These are phyloP conservation scores for Wickerhamomyces ciferrii DNA, from an alignment of 805 yeast species.

Conservation along the genomic window DNA sequence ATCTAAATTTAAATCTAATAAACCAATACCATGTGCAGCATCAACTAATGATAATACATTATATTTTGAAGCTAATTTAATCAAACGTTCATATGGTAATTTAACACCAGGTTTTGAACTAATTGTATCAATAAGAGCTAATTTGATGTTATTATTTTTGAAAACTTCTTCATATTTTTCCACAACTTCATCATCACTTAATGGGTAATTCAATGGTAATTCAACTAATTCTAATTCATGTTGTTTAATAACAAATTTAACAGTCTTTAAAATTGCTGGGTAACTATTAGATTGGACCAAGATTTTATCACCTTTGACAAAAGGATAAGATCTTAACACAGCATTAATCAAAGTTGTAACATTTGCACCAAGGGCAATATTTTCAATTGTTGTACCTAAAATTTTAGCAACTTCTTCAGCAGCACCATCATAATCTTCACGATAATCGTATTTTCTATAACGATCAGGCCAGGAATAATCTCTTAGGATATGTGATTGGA, in stretches of 20 bases:
- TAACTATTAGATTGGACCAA: conserved; percentile 18
- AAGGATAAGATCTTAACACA: conserved; percentile 45
- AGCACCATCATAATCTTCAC: conserved; percentile 24
- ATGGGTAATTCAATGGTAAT: conserved; percentile 38
- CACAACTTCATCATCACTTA: conserved; percentile 35
- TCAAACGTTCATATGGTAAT: conserved; percentile 50
- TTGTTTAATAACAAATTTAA: conserved; percentile 17
- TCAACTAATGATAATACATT: conserved; percentile 54
- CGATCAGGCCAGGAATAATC: conserved; percentile 40
- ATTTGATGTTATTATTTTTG: conserved; percentile 22
- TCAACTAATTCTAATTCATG: conserved; percentile 30
- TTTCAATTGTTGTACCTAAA: conserved; percentile 38
- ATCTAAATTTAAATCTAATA: conserved; percentile 36
- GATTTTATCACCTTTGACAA: conserved; percentile 39
- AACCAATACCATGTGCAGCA: conserved; percentile 70
- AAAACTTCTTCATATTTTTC: conserved; percentile 24
- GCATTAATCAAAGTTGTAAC: conserved; percentile 55
- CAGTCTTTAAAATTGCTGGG: conserved; percentile 6
- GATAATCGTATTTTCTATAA: conserved; percentile 27
- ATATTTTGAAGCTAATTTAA: conserved; percentile 38
- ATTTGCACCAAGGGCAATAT: conserved; percentile 46
- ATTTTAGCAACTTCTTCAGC: conserved; percentile 32
- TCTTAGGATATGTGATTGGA: conserved; percentile 19
- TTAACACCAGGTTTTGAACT: conserved; percentile 59
- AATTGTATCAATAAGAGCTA: conserved; percentile 53